Percentiles rank a stretch among this genome's conserved stretches.
Evolutionary conservation across 192 early-diverging fungal species (phyloP).

Genomic region (Backusella australiensis): DNA sequence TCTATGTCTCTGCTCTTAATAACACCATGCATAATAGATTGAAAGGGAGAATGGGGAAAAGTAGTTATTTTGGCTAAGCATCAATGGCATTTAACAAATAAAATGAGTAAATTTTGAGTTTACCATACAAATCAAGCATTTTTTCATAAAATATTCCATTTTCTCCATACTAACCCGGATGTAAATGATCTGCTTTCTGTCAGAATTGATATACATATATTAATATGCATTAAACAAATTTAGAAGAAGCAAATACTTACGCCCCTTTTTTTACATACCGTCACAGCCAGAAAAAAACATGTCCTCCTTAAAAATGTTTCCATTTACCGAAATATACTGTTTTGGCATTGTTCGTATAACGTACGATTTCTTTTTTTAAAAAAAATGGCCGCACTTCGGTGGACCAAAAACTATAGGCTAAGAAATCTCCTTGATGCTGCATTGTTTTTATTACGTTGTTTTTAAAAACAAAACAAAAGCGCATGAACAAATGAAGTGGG

Average conservation of each 20-base stretch:
- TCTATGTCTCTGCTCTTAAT: not conserved
- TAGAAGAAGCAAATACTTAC: not conserved
- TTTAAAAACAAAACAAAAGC: not conserved
- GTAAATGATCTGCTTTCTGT: not conserved
- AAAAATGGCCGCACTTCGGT: not conserved
- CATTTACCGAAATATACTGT: not conserved
- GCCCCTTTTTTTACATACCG: not conserved
- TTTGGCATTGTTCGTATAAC: too few relatives aligned
- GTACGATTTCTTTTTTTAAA: too few relatives aligned
- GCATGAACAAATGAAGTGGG: not conserved
- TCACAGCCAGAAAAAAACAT: not conserved
- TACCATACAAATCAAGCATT: not conserved
- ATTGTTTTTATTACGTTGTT: not conserved
- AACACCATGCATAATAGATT: not conserved
- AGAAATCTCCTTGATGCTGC: not conserved
- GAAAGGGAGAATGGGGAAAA: not conserved
- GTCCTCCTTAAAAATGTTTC: not conserved
- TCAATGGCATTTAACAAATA: too few relatives aligned
- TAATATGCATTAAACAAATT: not conserved
- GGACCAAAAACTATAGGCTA: not conserved
- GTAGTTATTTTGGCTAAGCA: too few relatives aligned
- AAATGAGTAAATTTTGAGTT: not conserved
- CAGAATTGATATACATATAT: not conserved
- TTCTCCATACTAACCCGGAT: not conserved
- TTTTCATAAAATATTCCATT: not conserved